Evolutionary conservation across 2,329 filamentous ascomycete genomes (phyloP).

Genomic region (Monilinia vaccinii-corymbosi): DNA sequence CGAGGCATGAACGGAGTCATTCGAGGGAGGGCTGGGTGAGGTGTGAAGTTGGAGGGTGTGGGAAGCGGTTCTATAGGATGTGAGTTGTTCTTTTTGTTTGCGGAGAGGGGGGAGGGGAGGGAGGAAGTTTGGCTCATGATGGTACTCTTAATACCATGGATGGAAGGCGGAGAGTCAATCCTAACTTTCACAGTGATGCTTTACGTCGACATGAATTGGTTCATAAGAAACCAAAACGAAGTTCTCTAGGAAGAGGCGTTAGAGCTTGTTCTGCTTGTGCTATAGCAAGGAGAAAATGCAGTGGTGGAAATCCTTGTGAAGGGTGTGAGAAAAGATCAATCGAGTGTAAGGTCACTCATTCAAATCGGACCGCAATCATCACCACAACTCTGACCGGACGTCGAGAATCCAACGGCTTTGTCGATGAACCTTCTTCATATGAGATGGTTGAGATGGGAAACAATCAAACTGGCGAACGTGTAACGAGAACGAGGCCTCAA

Average conservation of each 20-base stretch:
- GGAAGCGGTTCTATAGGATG: constrained; percentile 1
- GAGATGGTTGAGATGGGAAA: background rate
- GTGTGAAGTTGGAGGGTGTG: background rate
- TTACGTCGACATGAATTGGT: constrained; percentile 1
- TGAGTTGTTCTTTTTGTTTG: background rate
- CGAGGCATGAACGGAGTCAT: background rate
- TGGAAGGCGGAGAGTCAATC: no score
- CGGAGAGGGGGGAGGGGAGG: background rate
- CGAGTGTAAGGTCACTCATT: background rate
- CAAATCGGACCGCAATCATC: background rate
- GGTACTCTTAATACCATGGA: no score
- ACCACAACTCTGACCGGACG: background rate
- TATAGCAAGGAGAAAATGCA: background rate
- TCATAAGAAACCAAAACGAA: constrained; percentile 1
- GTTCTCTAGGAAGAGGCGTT: background rate
- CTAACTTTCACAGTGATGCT: background rate
- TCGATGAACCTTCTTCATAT: background rate
- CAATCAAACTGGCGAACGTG: background rate
- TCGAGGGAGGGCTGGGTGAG: background rate
- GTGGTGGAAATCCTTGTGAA: background rate
- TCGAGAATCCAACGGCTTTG: background rate
- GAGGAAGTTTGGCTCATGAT: no score
- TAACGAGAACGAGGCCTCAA: background rate
- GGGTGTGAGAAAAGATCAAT: background rate
- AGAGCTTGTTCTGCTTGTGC: constrained; percentile 4